A percentile compares a stretch with the other conserved stretches of the same genome.
Conservation (phyloP, 2,329 filamentous ascomycete genomes). For the Leptographium procerum region DNA sequence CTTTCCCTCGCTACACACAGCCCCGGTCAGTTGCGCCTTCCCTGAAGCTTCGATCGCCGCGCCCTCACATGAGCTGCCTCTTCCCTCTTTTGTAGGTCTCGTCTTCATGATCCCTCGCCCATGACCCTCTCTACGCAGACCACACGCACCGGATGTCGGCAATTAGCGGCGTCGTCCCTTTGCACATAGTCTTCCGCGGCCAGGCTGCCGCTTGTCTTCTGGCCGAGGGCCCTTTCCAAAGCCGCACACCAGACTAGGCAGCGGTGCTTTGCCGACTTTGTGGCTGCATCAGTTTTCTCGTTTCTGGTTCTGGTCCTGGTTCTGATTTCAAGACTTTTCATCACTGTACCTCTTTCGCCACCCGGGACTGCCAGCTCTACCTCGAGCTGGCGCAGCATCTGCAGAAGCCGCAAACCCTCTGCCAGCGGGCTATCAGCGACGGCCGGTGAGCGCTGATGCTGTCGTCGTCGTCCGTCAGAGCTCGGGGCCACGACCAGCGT, state of each 20-base stretch:
- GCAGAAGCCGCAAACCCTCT: not conserved
- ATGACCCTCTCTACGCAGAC: not conserved
- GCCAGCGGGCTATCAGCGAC: too few species aligned
- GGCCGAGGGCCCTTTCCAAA: not conserved
- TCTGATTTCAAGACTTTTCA: not conserved
- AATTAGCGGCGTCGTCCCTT: not conserved
- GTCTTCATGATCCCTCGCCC: not conserved
- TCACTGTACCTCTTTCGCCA: not conserved
- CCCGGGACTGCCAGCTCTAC: not conserved
- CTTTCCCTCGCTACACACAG: too few species aligned
- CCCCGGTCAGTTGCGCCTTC: too few species aligned
- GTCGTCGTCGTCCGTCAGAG: not conserved
- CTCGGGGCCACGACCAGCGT: constrained; percentile 18
- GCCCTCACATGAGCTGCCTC: too few species aligned
- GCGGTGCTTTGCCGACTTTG: too few species aligned
- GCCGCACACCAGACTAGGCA: not conserved
- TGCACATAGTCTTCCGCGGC: not conserved
- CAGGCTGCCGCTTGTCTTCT: not conserved
- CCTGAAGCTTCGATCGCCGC: too few species aligned
- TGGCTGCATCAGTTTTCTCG: not conserved
- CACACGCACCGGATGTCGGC: not conserved
- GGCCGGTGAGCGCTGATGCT: too few species aligned
- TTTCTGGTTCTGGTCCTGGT: not conserved
- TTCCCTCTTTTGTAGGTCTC: not conserved
- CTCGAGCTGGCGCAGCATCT: not conserved